Percentiles rank a stretch among this genome's conserved stretches.
Evolutionary conservation across 768 basidiomycete genomes (phyloP).

Genomic region (Russula griseocarnosa): DNA sequence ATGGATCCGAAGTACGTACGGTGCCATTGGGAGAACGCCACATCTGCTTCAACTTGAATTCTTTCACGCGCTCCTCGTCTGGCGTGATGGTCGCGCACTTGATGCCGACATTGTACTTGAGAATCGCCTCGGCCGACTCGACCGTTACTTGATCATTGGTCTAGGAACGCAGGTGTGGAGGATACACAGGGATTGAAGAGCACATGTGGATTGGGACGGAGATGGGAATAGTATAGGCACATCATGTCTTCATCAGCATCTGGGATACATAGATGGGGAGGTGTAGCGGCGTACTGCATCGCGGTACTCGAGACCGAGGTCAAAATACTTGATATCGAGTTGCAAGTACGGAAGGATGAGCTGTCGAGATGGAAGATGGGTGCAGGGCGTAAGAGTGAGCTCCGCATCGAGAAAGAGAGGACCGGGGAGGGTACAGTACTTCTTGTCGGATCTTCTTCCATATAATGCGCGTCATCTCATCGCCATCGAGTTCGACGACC

Average conservation of each 20-base stretch:
- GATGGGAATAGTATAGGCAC: neutral
- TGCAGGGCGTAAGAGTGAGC: conserved; percentile 3
- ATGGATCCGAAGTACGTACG: conserved; percentile 41
- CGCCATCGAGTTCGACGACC: conserved; percentile 92
- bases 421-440: conserved; percentile 45
- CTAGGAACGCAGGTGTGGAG: conserved; percentile 37
- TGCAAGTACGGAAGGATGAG: conserved; percentile 93
- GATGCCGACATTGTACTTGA: conserved; percentile 93
- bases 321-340: conserved; percentile 97
- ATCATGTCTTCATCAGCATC: neutral
- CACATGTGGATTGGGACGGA: neutral
- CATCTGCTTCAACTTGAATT: conserved; percentile 99
- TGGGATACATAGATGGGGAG: neutral
- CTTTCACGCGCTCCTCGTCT: conserved; percentile 91
- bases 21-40: conserved; percentile 98
- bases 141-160: conserved; percentile 92
- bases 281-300: conserved; percentile 56
- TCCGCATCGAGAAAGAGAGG: neutral
- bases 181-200: neutral
- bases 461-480: conserved; percentile 99
- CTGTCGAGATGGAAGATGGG: conserved; percentile 38
- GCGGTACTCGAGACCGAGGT: conserved; percentile 91
- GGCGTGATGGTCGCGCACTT: conserved; percentile 99
- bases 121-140: conserved; percentile 91
- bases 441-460: conserved; percentile 98